These are phyloP conservation scores for Macroventuria anomochaeta DNA, from an alignment of 2,329 filamentous ascomycete genomes.

Conservation along the genomic window DNA sequence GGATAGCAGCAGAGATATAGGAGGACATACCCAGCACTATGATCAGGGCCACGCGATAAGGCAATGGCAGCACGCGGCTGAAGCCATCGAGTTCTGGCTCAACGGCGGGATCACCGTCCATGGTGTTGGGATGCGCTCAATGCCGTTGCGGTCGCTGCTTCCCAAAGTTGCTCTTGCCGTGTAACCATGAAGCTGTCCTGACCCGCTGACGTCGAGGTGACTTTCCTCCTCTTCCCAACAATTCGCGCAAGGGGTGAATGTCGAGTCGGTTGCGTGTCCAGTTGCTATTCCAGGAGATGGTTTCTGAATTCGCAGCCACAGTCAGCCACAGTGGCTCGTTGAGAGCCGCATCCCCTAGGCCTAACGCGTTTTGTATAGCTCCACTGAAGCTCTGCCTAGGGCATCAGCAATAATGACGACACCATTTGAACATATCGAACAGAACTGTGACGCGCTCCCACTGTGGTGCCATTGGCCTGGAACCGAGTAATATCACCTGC, in stretches of 20 bases:
- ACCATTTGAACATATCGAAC: conserved; percentile 11
- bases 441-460: conserved; percentile 8
- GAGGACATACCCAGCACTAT: conserved; percentile 80
- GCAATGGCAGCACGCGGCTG: conserved; percentile 84
- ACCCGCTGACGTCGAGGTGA: neutral
- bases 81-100: conserved; percentile 78
- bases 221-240: conserved; percentile 6
- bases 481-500: conserved; percentile 5
- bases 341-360: neutral
- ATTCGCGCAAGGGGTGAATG: conserved; percentile 26
- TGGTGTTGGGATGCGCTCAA: conserved; percentile 46
- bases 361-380: conserved; percentile 5
- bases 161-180: conserved; percentile 26
- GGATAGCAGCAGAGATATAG: no score
- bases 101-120: conserved; percentile 77
- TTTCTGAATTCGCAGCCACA: conserved; percentile 8
- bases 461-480: conserved; percentile 11
- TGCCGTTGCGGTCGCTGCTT: conserved; percentile 30
- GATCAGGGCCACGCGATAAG: conserved; percentile 86
- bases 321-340: conserved; percentile 2
- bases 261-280: conserved; percentile 38
- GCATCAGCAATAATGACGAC: conserved; percentile 14
- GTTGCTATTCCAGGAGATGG: conserved; percentile 32
- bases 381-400: conserved; percentile 8
- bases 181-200: conserved; percentile 26